phyloP scores from a whole-genome alignment of 2,329 filamentous ascomycete genomes.

The Fusarium ambrosium region DNA sequence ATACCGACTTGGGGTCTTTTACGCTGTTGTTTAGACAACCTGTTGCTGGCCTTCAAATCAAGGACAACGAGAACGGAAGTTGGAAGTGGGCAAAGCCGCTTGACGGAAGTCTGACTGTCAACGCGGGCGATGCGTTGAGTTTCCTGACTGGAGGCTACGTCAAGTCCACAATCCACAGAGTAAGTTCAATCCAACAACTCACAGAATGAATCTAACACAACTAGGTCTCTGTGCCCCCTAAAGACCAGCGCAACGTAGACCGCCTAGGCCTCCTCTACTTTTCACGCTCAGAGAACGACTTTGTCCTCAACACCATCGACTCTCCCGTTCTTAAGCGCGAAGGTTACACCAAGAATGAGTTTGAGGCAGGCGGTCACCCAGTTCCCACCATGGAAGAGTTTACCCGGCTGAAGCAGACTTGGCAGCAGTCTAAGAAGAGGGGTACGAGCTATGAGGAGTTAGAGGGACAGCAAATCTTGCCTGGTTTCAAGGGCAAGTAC shows the following conservation, averaged over 20 bases:
- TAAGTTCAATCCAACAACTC: conserved; percentile 12
- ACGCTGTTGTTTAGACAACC: conserved; percentile 72
- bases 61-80: conserved; percentile 58
- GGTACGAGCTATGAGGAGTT: conserved; percentile 41
- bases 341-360: conserved; percentile 54
- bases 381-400: conserved; percentile 56
- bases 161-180: conserved; percentile 58
- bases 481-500: conserved; percentile 50
- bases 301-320: conserved; percentile 54
- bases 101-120: conserved; percentile 65
- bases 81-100: conserved; percentile 67
- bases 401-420: conserved; percentile 53
- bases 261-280: conserved; percentile 66
- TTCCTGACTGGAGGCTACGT: conserved; percentile 63
- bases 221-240: conserved; percentile 54
- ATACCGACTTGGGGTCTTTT: conserved; percentile 69
- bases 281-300: conserved; percentile 59
- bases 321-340: conserved; percentile 54
- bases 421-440: conserved; percentile 52
- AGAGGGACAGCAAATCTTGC: conserved; percentile 52
- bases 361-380: conserved; percentile 49
- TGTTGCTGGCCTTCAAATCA: conserved; percentile 68
- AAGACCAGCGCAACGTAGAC: conserved; percentile 59
- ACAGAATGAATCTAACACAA: background rate
- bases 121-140: conserved; percentile 63